Evolutionary conservation across 176 grass and related monocot species (phyloP).

Genomic region (Lolium rigidum): DNA sequence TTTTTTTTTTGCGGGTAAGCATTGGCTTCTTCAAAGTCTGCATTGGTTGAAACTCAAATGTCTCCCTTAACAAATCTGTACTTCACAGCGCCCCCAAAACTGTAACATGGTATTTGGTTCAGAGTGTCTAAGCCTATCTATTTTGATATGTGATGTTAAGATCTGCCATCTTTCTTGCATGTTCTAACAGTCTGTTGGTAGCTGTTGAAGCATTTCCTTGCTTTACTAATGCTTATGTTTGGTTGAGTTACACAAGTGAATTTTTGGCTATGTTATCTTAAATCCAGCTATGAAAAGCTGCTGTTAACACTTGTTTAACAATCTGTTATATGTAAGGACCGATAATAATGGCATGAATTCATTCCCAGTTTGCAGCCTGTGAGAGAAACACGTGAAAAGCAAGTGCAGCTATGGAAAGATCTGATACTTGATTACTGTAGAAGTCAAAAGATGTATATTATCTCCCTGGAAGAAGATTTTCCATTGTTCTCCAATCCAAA

Average conservation of each 20-base stretch:
- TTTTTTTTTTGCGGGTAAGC: neutral
- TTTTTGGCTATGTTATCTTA: neutral
- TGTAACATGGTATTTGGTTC: neutral
- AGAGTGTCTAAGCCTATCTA: neutral
- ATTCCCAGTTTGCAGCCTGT: constrained; percentile 80
- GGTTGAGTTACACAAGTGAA: constrained; percentile 12
- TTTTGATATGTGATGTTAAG: neutral
- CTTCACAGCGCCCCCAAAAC: neutral
- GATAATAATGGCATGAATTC: constrained; percentile 31
- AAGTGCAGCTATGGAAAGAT: constrained; percentile 97
- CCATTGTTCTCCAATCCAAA: constrained; percentile 81
- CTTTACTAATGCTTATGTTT: constrained; percentile 17
- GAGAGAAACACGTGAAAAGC: constrained; percentile 82
- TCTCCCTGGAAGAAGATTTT: constrained; percentile 92
- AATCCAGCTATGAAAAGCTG: neutral
- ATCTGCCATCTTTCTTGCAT: constrained; percentile 11
- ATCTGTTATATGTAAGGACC: neutral
- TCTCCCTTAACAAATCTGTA: neutral
- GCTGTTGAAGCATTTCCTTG: constrained; percentile 16
- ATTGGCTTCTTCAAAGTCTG: neutral
- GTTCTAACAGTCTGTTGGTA: neutral
- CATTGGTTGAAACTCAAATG: neutral
- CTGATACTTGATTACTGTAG: constrained; percentile 88
- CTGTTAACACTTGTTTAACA: neutral
- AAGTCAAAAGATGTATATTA: constrained; percentile 84